Base-by-base conservation (phyloP, 331 rosid species). In the Rhamnella rubrinervis region DNA sequence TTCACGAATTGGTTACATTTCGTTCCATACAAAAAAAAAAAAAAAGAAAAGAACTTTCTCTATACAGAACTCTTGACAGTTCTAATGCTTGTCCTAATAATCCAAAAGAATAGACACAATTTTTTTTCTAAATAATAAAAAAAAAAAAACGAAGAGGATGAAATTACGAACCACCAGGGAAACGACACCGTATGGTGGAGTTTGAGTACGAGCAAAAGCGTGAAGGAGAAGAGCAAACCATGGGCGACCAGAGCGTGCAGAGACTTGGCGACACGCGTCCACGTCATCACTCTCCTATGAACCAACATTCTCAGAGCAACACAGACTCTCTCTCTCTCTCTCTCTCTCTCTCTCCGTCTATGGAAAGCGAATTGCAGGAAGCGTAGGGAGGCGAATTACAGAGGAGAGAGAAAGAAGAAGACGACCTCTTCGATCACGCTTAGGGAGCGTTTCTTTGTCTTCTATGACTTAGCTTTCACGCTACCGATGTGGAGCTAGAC, bases 101-200 rank as follows among this genome's bases (percentile, higher is more conserved):
- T 9, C 61, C 60, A 49, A 10, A 60, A 11, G 41, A 31, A 31
- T 31, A 31, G 35, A 4, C 35, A 31, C 35, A 2, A 31, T 2
- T 31, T 31, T 31, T 31, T 3, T 31, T 4, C 5, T 3, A 31
- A 31, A 31, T 3, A 31, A 31, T 2, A 31, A 2, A 2, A 31
- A 31, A 31, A 2, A 2, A 6, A 65, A 40, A 1, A 18, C 59
- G 52, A 26, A 23, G 18, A 44, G 25, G 14, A 16, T 8, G 23
- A 28, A 51, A 61, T 5, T 15, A 90, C 98, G 67, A 21, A 90
- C 97, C 98, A 88, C 98, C 98, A 93, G 21, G 87, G 77, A 66
- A 46, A 71, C 7, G 40, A 72, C 52, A 85, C 56, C 61, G 78
- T 66, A 59, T 25, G 86, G 71, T 82, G 84, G 75, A 93, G 92